These are phyloP conservation scores for Daldinia vernicosa DNA, from an alignment of 495 filamentous ascomycete genomes.

Conservation along the genomic window DNA sequence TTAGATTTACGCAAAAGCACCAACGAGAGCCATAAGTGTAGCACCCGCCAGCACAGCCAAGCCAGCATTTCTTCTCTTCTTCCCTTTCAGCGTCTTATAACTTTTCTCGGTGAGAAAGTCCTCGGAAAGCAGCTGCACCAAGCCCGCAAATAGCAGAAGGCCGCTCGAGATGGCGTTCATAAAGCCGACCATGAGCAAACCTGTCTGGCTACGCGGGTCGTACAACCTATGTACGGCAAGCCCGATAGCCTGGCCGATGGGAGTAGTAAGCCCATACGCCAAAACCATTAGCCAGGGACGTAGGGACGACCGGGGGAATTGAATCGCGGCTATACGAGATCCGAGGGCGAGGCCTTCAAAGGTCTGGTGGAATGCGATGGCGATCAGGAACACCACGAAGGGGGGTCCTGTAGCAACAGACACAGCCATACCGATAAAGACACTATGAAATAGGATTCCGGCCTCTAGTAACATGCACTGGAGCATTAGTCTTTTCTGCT, in stretches of 20 bases:
- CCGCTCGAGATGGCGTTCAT: constrained; percentile 93
- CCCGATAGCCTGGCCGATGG: constrained; percentile 89
- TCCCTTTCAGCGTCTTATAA: constrained; percentile 76
- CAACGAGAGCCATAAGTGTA: constrained; percentile 84
- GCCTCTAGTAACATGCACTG: constrained; percentile 85
- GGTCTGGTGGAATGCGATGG: constrained; percentile 82
- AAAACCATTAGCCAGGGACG: constrained; percentile 95
- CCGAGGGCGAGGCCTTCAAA: constrained; percentile 81
- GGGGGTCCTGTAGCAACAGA: constrained; percentile 81
- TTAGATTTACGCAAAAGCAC: constrained; percentile 77
- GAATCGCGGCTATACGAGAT: constrained; percentile 73
- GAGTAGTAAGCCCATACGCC: constrained; percentile 91
- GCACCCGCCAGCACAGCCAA: constrained; percentile 79
- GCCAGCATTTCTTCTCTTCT: constrained; percentile 77
- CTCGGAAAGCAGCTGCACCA: constrained; percentile 92
- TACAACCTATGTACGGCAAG: constrained; percentile 83
- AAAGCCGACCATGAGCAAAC: constrained; percentile 87
- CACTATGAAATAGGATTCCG: constrained; percentile 85
- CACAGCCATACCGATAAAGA: constrained; percentile 91
- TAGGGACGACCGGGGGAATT: constrained; percentile 62
- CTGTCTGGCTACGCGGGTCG: constrained; percentile 81
- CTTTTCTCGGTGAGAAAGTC: constrained; percentile 92
- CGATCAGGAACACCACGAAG: constrained; percentile 81
- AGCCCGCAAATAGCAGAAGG: constrained; percentile 85
- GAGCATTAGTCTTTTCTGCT: constrained; percentile 69